Base-by-base conservation (phyloP, 2,329 filamentous ascomycete genomes). In the Pseudogymnoascus sp. region DNA sequence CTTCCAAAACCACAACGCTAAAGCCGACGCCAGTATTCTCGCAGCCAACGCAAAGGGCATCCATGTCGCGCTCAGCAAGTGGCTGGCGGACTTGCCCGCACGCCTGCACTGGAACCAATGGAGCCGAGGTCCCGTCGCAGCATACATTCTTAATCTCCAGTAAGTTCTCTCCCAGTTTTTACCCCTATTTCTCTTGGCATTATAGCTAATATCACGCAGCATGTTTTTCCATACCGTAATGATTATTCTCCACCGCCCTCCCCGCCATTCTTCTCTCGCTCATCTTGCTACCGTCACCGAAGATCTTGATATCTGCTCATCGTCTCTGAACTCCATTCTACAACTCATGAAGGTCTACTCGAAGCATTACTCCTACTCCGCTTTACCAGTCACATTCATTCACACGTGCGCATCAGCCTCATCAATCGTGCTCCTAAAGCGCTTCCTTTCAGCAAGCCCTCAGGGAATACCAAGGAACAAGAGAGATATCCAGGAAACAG, bases 81-180 rank as follows among this genome's bases (percentile, higher is more conserved):
- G 80, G 80, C 72, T 79, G 1, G 73, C 76, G 2, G 75, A 73
- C 40, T 71, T 82, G 1, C 79, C 80, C 1, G 74, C 75, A 4
- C 79, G 77, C 28, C 69, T 82, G 38, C 78, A 82, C 65, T 82
- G 80, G 79, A 81, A 80, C 62, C 78, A 80, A 63, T 81, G 80
- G 79, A 80, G 76, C 2, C 76, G 79, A 0, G 78, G 77, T 3
- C 73, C 78, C 18, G 76, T 82, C 3, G 77, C 78, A 2, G 73
- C 77, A 2, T 76, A 77, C 28, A 77, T 82, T 0, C 75, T 81
- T 42, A 78, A 81, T 67, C 71, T 82, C 38, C 79, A 82, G 73
- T 73, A 66, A 63, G 67, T 60, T 59, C 23, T 10, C 12, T 36
- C 6, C 12, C 25, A n/a, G 3, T 11, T 23, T 25, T 5, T 16